Evolutionary conservation across 106 monocot genomes (phyloP), one percentile per base, ranked within the genome.

Genomic region (Dendrobium officinale): DNA sequence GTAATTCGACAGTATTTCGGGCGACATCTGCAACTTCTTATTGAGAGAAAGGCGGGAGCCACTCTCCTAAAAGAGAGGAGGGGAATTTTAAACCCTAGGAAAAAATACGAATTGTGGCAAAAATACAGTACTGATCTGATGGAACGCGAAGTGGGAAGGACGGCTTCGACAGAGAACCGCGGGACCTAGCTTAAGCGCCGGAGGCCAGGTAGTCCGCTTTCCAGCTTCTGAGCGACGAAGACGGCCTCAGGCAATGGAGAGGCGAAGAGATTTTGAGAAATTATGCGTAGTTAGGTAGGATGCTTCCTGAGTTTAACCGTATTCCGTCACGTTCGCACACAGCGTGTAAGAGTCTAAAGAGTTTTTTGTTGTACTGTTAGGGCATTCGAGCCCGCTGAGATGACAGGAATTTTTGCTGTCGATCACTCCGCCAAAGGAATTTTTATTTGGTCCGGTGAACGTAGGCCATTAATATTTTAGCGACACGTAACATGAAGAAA

Each of bases 21-120:
- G 45, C 8, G 76, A 76, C 45, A 51, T 49, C 49, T 76, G 48
- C 24, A 76, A 15, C 76, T 51, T 76, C 76, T 40, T 37, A 29
- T 33, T 37, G 33, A 70, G 37, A 13, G 37, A 70, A n/a, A 2
- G 33, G 9, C 9, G 67, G 6, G 33, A 33, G 33, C 2, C 29
- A 70, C 70, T 70, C 29, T 26, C 37, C 29, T 70, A 37, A 2
- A 33, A 37, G 37, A 37, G 70, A 70, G 70, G 70, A 20, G 24
- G 4, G 37, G 1, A 70, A 64, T 33, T 20, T 37, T 33, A 37
- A 70, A 33, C 15, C 70, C 70, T 70, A 37, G 61, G 8, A 70
- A 70, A 22, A 4, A 70, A 70, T 10, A 37, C 10, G 70, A 37
- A 33, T 70, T 70, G 24, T 1, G 2, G 26, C 33, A 11, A 37